phyloP scores from a whole-genome alignment of 2,329 filamentous ascomycete species.

The Ophidiomyces ophidiicola region DNA sequence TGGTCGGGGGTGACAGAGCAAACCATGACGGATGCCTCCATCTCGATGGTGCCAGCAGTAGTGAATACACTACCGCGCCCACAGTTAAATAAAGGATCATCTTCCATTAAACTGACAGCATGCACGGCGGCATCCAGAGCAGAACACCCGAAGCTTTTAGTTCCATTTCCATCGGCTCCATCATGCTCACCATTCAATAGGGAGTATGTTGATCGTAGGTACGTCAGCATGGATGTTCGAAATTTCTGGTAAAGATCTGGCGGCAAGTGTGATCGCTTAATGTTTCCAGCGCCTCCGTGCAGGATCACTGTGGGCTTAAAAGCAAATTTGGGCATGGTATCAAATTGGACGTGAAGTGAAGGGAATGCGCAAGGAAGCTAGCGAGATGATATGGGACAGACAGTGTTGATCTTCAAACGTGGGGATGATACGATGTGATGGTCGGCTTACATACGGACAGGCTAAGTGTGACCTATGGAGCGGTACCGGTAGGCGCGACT shows the following conservation, averaged over 20 bases:
- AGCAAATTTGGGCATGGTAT: slow-evolving; percentile 4
- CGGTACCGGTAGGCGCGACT: too few relatives aligned
- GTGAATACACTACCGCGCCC: slow-evolving; percentile 80
- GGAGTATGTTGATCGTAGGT: slow-evolving; percentile 41
- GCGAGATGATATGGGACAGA: too few relatives aligned
- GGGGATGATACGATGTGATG: too few relatives aligned
- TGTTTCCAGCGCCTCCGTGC: slow-evolving; percentile 62
- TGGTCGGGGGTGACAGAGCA: slow-evolving; percentile 32
- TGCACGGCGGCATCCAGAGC: slow-evolving; percentile 64
- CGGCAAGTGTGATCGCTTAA: slow-evolving; percentile 48
- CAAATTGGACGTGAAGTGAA: background rate
- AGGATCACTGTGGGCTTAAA: slow-evolving; percentile 52
- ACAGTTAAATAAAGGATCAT: slow-evolving; percentile 73
- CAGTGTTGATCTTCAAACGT: too few relatives aligned
- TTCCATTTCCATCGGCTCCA: slow-evolving; percentile 8
- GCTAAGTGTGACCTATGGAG: too few relatives aligned
- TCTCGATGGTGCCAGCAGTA: slow-evolving; percentile 66
- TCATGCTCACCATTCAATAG: slow-evolving; percentile 24
- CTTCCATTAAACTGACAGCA: slow-evolving; percentile 64
- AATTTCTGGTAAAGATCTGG: slow-evolving; percentile 48
- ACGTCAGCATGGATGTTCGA: slow-evolving; percentile 48
- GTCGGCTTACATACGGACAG: too few relatives aligned
- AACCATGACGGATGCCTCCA: slow-evolving; percentile 81
- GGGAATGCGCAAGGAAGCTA: too few relatives aligned
- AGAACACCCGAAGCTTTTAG: slow-evolving; percentile 30